Evolutionary conservation across 1,284 basidiomycete genomes (phyloP).

Genomic region (Austropuccinia psidii): DNA sequence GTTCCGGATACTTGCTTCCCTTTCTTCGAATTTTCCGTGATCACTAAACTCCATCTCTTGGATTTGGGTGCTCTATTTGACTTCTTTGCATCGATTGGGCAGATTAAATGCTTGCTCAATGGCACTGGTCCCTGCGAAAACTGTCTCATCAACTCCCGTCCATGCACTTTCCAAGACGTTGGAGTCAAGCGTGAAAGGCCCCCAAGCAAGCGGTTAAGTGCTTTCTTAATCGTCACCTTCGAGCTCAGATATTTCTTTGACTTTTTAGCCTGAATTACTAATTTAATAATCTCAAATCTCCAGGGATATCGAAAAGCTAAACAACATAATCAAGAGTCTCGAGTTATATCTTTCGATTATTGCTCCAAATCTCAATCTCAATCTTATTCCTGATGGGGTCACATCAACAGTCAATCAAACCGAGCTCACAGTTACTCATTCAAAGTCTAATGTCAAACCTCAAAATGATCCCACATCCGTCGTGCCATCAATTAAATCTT

Average conservation of each 20-base stretch:
- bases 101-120: constrained; percentile 31
- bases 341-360: constrained; percentile 8
- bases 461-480: neutral
- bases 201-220: constrained; percentile 14
- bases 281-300: neutral
- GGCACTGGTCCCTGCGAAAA: constrained; percentile 8
- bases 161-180: constrained; percentile 29
- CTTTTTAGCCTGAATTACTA: neutral
- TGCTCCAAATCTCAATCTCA: too few species aligned
- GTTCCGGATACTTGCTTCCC: too few species aligned
- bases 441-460: constrained; percentile 10
- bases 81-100: too few species aligned
- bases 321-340: constrained; percentile 1
- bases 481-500: neutral
- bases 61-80: too few species aligned
- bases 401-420: too few species aligned
- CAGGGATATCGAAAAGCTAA: constrained; percentile 22
- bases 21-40: too few species aligned
- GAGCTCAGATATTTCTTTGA: neutral
- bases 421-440: constrained; percentile 16
- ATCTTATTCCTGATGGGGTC: too few species aligned
- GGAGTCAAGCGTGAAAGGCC: constrained; percentile 23
- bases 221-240: neutral
- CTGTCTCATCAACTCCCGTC: constrained; percentile 3
- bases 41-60: too few species aligned